phyloP scores from a whole-genome alignment of 2,329 filamentous ascomycete species.

The Cordyceps farinosa region DNA sequence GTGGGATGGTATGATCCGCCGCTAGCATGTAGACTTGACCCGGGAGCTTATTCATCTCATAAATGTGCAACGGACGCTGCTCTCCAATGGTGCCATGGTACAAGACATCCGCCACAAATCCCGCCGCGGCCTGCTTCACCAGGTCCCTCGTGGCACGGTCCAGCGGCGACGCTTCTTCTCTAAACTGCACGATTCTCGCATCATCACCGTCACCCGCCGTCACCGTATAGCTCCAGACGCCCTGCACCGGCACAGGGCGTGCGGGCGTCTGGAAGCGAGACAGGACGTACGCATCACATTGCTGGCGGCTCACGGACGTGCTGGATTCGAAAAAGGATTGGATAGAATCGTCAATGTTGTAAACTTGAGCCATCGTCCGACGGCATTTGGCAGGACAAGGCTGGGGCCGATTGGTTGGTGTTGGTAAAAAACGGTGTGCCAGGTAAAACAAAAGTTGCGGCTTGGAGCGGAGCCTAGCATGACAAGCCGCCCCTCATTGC shows the following conservation, averaged over 20 bases:
- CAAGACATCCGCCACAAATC: constrained; percentile 15
- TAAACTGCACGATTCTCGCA: constrained; percentile 22
- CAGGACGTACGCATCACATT: constrained; percentile 22
- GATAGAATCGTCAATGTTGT: constrained; percentile 19
- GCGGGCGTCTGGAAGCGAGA: constrained; percentile 17
- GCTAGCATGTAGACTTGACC: constrained; percentile 20
- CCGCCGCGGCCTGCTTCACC: constrained; percentile 5
- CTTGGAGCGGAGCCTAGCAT: too few relatives aligned
- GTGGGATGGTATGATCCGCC: constrained; percentile 5
- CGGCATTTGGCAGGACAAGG: too few relatives aligned
- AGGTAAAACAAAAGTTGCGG: too few relatives aligned
- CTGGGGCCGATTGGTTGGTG: too few relatives aligned
- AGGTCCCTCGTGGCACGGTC: constrained; percentile 15
- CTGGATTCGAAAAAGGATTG: constrained; percentile 17
- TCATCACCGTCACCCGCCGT: constrained; percentile 6
- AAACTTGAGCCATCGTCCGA: background rate
- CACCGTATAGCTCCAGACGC: constrained; percentile 22
- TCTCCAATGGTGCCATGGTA: constrained; percentile 21
- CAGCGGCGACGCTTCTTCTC: constrained; percentile 12
- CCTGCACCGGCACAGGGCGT: constrained; percentile 23
- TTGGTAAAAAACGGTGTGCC: too few relatives aligned
- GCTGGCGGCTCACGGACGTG: constrained; percentile 18
- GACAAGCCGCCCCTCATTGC: too few relatives aligned
- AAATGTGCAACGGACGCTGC: constrained; percentile 16
- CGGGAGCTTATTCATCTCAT: constrained; percentile 21